Evolutionary conservation across 352 stramenopile species (phyloP), one percentile per base, ranked within the genome.

Genomic region (Phytophthora macrochlamydospora): DNA sequence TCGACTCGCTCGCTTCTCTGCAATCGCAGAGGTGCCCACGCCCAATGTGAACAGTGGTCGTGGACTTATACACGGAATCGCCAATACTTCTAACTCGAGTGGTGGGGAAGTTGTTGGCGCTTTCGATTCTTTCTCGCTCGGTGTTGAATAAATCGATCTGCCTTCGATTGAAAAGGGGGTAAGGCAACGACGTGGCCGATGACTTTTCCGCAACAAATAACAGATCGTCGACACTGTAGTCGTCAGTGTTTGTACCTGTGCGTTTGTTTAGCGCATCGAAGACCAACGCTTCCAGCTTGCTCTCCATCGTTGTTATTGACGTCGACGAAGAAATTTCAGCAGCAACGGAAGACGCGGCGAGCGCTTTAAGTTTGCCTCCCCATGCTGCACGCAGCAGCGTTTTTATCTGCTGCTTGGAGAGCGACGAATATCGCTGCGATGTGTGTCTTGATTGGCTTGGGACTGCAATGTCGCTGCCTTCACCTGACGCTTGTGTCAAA

Each of bases 371-470:
- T 28, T 87, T 88, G 2, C 58, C 65, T 4, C 83, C 66, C 67
- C 78, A 84, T 2, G 69, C 69, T 4, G 57, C 30, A 5, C 77
- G 73, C 1, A 91, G 24, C 28, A 91, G 76, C 0, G 69, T 50
- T 62, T 88, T 85, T 6, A 80, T 73, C 49, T 91, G 71, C 31
- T 83, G 71, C 43, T 72, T 82, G 1, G 71, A 86, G 3, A 82
- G 46, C 5, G 31, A 33, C 14, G 51, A 7, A 3, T n/a, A 31
- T 8, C 30, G 30, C 7, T 49, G 8, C 4, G 31, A 8, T 7
- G 31, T 24, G 29, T 54, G 45, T 55, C 42, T 46, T 4, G 46
- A 4, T 8, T 60, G 46, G 18, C 11, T 46, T 14, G 33, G n/a
- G 46, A 4, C 42, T 2, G 61, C 56, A 9, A 35, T 24, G 18